Evolutionary conservation across 2,329 filamentous ascomycete genomes (phyloP), one percentile per base, ranked within the genome.

Genomic region (Huntiella moniliformis): DNA sequence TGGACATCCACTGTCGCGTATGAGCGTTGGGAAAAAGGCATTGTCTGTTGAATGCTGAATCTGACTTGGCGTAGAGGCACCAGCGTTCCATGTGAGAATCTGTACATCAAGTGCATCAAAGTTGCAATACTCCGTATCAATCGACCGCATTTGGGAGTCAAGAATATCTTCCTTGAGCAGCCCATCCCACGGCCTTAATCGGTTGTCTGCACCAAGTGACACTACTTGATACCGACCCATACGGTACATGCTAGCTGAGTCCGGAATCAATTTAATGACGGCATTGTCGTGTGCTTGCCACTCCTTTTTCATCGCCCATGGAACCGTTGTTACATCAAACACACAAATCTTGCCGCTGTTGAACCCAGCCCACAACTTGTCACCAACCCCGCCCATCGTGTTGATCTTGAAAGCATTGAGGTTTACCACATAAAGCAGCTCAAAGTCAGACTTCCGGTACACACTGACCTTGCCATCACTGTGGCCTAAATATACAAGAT

Each of bases 391-490:
- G 2, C 78, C 74, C 45, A 98, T 66, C 33, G 82, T 78, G 58
- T 86, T 94, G 61, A 98, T 93, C 62, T 95, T 96, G 70, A 92
- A 96, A 11, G 87, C 73, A 60, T 86, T 96, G 54, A 95, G 73
- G 55, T 77, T 94, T 50, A 96, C 67, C 33, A 93, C 69, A 4
- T 74, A 76, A n/a, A 92, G 57, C 54, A 84, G 94, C 1, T 75
- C 64, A 57, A 82, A 91, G 55, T 87, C 77, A 17, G 68, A 71
- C 17, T 74, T 74, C 10, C 84, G 88, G 61, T 93, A 96, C n/a
- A 96, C 77, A 49, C 83, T 91, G 46, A 98, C 76, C 59, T 95
- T 95, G 41, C 91, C 91, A 59, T 98, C 91, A 10, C 74, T 76
- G 58, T 98, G 91, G 1, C 91, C 91, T 53, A 98, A 80, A 59